phyloP scores from a whole-genome alignment of 768 basidiomycete genomes.

The Cyclocybe aegerita region DNA sequence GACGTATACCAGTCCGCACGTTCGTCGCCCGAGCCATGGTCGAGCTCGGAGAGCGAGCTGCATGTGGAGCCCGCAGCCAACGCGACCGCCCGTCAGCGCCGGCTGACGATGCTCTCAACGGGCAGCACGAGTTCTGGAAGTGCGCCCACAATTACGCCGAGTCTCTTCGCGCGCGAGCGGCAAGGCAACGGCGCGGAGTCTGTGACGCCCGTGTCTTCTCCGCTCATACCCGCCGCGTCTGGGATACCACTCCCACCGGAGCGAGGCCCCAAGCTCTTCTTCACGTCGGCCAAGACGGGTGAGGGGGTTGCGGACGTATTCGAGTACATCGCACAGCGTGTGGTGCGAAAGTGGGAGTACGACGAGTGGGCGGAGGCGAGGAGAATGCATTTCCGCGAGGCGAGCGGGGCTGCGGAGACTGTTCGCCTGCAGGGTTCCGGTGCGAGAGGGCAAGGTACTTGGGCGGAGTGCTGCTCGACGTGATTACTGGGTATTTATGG shows the following conservation, averaged over 20 bases:
- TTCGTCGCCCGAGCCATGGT: constrained; percentile 46
- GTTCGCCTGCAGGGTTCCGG: background rate
- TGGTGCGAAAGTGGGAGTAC: constrained; percentile 63
- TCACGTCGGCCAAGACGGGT: constrained; percentile 79
- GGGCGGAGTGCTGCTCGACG: too few relatives aligned
- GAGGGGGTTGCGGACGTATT: constrained; percentile 73
- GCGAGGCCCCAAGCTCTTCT: constrained; percentile 64
- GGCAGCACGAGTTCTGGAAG: constrained; percentile 46
- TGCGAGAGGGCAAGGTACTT: too few relatives aligned
- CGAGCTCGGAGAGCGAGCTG: background rate
- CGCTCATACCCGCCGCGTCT: background rate
- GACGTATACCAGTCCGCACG: constrained; percentile 64
- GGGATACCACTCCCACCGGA: constrained; percentile 37
- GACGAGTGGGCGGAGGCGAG: constrained; percentile 55
- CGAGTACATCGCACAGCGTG: constrained; percentile 67
- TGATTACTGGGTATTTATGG: too few relatives aligned
- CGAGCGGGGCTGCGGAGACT: constrained; percentile 6
- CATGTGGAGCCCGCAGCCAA: background rate
- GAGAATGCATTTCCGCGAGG: constrained; percentile 22
- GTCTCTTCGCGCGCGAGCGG: constrained; percentile 45
- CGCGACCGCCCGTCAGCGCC: constrained; percentile 14
- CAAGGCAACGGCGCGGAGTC: constrained; percentile 4
- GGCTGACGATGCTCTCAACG: constrained; percentile 25
- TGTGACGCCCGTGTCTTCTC: constrained; percentile 13
- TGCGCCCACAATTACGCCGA: constrained; percentile 59